Conservation (phyloP, 116 monocot species). For the Posidonia oceanica region DNA sequence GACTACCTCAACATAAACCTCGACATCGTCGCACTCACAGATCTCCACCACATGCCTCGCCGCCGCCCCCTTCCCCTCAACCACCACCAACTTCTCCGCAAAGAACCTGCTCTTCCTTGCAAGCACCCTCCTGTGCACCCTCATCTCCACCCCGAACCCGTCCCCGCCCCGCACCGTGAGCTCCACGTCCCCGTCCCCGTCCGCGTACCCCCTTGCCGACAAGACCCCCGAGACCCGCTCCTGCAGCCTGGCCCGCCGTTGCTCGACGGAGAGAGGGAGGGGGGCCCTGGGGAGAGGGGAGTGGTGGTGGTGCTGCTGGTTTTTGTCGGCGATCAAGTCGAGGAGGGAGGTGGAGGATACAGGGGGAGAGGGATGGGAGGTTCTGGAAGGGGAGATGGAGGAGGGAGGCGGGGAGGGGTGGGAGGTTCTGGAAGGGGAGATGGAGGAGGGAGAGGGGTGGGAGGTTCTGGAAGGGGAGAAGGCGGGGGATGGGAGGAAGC, state of each 20-base stretch:
- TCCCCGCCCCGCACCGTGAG: conserved; percentile 36
- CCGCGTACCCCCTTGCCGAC: conserved; percentile 1
- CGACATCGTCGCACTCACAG: conserved; percentile 75
- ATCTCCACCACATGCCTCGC: conserved; percentile 42
- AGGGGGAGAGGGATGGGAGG: background rate
- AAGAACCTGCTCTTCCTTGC: conserved; percentile 45
- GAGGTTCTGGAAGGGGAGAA: background rate
- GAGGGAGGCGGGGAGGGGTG: background rate
- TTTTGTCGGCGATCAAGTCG: conserved; percentile 36
- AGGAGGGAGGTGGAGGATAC: conserved; percentile 24
- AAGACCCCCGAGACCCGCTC: conserved; percentile 14
- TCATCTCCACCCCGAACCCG: conserved; percentile 27
- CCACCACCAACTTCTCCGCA: conserved; percentile 9
- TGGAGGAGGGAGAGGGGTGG: conserved; percentile 3
- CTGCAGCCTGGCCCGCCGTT: conserved; percentile 12
- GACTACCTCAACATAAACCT: conserved; percentile 61
- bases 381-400: conserved; percentile 3
- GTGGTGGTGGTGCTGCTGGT: conserved; percentile 5
- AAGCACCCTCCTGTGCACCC: conserved; percentile 38
- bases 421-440: background rate
- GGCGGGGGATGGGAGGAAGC: conserved; percentile 12
- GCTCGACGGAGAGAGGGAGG: background rate
- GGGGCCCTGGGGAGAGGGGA: background rate
- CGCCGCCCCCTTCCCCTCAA: conserved; percentile 8
- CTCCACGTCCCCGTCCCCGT: conserved; percentile 35